Conservation (phyloP, 225 moss, liverwort and hornwort species). For the Pseudoscleropodium purum region DNA sequence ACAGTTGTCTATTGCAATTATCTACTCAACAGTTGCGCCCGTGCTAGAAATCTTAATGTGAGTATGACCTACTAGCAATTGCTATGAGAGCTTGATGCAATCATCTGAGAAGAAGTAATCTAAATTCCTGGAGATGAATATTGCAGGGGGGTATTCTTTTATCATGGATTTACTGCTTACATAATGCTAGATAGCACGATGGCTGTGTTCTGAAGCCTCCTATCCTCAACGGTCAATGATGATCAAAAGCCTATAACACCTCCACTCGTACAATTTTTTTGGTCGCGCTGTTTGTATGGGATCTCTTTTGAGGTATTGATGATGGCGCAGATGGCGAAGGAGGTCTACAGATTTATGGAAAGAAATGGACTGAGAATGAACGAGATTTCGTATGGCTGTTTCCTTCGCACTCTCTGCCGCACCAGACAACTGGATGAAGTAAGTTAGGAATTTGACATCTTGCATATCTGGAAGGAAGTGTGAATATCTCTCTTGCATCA, state of each 20-base stretch:
- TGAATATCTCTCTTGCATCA: background rate
- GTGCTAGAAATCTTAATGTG: constrained; percentile 63
- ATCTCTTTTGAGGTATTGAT: background rate
- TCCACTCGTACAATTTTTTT: background rate
- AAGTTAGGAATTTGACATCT: background rate
- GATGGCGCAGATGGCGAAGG: constrained; percentile 79
- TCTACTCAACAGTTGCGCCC: constrained; percentile 86
- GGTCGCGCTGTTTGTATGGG: background rate
- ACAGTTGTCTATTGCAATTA: constrained; percentile 74
- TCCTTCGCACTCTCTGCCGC: constrained; percentile 72
- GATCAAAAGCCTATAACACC: background rate
- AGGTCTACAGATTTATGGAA: constrained; percentile 85
- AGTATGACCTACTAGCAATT: background rate
- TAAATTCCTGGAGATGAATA: background rate
- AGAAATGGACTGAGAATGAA: constrained; percentile 65
- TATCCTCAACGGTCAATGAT: background rate
- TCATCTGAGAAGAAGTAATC: background rate
- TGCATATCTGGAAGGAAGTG: background rate
- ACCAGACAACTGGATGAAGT: constrained; percentile 78
- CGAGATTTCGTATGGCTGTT: constrained; percentile 76
- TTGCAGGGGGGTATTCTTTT: background rate
- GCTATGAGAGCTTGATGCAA: background rate
- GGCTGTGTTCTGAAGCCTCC: background rate
- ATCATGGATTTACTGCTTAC: background rate
- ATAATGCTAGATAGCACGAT: background rate